These are phyloP conservation scores for Pseudonitzschia multiseries DNA, from an alignment of 108 stramenopile genomes.

Conservation along the genomic window DNA sequence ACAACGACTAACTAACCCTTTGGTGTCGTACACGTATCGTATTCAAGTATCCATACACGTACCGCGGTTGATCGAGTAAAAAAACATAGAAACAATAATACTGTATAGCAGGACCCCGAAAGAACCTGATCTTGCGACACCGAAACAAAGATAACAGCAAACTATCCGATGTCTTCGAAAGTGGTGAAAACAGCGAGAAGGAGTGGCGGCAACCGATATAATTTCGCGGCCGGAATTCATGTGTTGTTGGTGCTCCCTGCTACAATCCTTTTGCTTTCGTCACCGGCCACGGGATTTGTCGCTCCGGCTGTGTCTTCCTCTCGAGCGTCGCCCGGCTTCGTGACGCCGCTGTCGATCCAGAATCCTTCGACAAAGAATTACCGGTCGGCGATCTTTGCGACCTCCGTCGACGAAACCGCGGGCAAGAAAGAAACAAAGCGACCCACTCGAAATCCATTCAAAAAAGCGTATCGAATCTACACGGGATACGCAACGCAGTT, in stretches of 20 bases:
- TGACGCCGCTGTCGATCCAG: neutral
- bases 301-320: neutral
- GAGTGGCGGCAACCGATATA: neutral
- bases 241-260: neutral
- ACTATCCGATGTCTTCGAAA: neutral
- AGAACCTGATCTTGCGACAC: too few relatives aligned
- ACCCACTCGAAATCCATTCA: conserved; percentile 3
- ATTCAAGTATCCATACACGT: too few relatives aligned
- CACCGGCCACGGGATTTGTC: neutral
- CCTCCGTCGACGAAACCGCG: neutral
- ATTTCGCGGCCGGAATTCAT: neutral
- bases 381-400: neutral
- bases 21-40: too few relatives aligned
- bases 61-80: too few relatives aligned
- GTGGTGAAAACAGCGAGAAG: neutral
- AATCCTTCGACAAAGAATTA: neutral
- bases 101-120: too few relatives aligned
- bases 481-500: conserved; percentile 40
- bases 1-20: too few relatives aligned
- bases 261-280: neutral
- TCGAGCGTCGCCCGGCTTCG: neutral
- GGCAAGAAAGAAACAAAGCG: neutral
- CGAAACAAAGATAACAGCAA: neutral
- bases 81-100: too few relatives aligned
- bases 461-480: conserved; percentile 28